These are phyloP conservation scores for Thielaviopsis cerberus DNA, from an alignment of 2,329 filamentous ascomycete genomes.

Conservation along the genomic window DNA sequence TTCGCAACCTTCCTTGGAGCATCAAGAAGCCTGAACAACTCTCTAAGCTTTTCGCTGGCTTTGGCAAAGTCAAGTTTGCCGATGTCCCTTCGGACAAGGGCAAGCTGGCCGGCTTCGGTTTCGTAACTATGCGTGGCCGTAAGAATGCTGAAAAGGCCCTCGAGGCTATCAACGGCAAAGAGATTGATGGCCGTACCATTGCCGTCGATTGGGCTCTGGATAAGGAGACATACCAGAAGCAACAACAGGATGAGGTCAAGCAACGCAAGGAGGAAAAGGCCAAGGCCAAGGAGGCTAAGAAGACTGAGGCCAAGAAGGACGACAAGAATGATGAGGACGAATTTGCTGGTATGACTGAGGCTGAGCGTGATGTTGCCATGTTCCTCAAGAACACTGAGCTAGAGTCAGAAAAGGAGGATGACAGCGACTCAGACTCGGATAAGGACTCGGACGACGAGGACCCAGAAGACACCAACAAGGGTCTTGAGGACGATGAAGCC, in stretches of 20 bases:
- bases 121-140: constrained; percentile 69
- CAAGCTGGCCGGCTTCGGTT: constrained; percentile 74
- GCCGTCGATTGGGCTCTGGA: constrained; percentile 97
- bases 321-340: constrained; percentile 16
- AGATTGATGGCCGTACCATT: constrained; percentile 68
- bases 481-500: constrained; percentile 28
- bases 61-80: constrained; percentile 77
- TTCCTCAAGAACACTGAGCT: constrained; percentile 41
- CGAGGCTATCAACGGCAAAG: constrained; percentile 69
- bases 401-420: constrained; percentile 36
- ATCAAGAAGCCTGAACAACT: constrained; percentile 76
- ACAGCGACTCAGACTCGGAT: constrained; percentile 26
- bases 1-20: constrained; percentile 90
- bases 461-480: constrained; percentile 26
- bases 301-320: constrained; percentile 18
- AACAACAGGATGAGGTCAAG: constrained; percentile 23
- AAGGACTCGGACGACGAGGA: constrained; percentile 26
- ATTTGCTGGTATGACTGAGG: constrained; percentile 17
- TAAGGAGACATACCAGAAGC: constrained; percentile 64
- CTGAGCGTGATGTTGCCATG: constrained; percentile 25
- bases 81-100: constrained; percentile 64
- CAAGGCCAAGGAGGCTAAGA: constrained; percentile 15
- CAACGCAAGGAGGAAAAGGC: constrained; percentile 20
- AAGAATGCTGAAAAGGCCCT: constrained; percentile 87
- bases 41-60: constrained; percentile 60